Percentiles rank a stretch among this genome's conserved stretches.
phyloP scores from a whole-genome alignment of 805 yeast species.

The Metahyphopichia silvanorum region DNA sequence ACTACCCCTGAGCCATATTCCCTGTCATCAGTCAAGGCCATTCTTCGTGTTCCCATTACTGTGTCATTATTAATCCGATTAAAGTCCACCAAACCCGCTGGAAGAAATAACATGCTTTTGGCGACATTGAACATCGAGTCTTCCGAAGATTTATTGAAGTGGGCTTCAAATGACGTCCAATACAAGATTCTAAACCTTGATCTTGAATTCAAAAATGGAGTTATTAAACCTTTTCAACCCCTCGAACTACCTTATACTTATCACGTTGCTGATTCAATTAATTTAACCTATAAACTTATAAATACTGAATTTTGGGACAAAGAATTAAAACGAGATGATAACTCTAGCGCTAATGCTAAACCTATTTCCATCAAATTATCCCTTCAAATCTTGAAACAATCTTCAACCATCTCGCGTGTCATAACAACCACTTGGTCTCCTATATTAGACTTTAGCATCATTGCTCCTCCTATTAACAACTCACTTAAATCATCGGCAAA shows the following conservation, averaged over 20 bases:
- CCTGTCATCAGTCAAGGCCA: slow-evolving; percentile 6
- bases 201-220: slow-evolving; percentile 26
- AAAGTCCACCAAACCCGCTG: slow-evolving; percentile 47
- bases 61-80: slow-evolving; percentile 44
- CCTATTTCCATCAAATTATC: slow-evolving; percentile 23
- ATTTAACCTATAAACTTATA: slow-evolving; percentile 30
- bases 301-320: slow-evolving; percentile 26
- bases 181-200: slow-evolving; percentile 20
- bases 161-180: slow-evolving; percentile 4
- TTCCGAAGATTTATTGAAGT: slow-evolving; percentile 34
- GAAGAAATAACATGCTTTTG: slow-evolving; percentile 41
- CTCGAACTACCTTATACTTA: slow-evolving; percentile 22
- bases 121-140: slow-evolving; percentile 48
- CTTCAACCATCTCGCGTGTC: slow-evolving; percentile 14
- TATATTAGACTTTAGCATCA: slow-evolving; percentile 30
- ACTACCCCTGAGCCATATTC: neutral
- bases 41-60: slow-evolving; percentile 22
- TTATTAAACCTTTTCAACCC: slow-evolving; percentile 17
- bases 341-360: slow-evolving; percentile 8
- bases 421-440: slow-evolving; percentile 41
- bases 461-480: slow-evolving; percentile 38
- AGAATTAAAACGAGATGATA: slow-evolving; percentile 15
- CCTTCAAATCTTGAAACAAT: slow-evolving; percentile 20
- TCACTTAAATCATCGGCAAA: slow-evolving; percentile 25
- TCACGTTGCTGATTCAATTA: slow-evolving; percentile 27